These are phyloP conservation scores for Mucor sp. DNA, from an alignment of 371 early-diverging fungal species.

Conservation along the genomic window DNA sequence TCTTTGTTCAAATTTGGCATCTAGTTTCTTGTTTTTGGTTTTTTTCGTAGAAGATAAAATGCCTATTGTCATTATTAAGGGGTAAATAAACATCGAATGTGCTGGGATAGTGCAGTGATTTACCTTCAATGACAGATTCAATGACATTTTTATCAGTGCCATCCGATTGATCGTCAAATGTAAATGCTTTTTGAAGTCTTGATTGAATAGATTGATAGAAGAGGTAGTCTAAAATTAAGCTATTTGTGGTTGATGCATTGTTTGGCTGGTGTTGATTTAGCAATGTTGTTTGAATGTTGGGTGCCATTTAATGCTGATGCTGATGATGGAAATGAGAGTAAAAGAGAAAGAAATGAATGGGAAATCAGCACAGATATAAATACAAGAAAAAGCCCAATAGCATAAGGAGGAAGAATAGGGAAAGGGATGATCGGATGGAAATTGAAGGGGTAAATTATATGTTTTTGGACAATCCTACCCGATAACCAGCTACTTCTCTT, in stretches of 20 bases:
- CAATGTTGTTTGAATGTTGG: slow-evolving; percentile 2
- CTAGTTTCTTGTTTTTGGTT: slow-evolving; percentile 40
- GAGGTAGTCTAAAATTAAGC: slow-evolving; percentile 60
- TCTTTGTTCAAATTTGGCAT: slow-evolving; percentile 58
- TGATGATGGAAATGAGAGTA: neutral
- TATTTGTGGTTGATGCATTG: slow-evolving; percentile 43
- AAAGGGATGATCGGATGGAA: slow-evolving; percentile 4
- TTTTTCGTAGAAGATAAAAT: slow-evolving; percentile 51
- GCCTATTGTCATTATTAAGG: neutral
- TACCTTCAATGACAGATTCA: slow-evolving; percentile 53
- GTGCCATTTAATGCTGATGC: neutral
- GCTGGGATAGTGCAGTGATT: neutral
- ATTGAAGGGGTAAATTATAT: slow-evolving; percentile 4
- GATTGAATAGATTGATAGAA: slow-evolving; percentile 63
- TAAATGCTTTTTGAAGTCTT: slow-evolving; percentile 29
- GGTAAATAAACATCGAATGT: neutral
- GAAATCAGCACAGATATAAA: neutral
- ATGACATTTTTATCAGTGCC: slow-evolving; percentile 43
- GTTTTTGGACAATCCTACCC: neutral
- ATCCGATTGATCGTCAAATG: slow-evolving; percentile 2
- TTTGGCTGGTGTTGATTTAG: slow-evolving; percentile 1
- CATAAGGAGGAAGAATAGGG: neutral
- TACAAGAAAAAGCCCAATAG: slow-evolving; percentile 11
- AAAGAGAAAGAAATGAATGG: neutral
- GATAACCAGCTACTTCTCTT: neutral